Evolutionary conservation across 495 filamentous ascomycete genomes (phyloP).

Genomic region (Beverwykella pulmonaria): DNA sequence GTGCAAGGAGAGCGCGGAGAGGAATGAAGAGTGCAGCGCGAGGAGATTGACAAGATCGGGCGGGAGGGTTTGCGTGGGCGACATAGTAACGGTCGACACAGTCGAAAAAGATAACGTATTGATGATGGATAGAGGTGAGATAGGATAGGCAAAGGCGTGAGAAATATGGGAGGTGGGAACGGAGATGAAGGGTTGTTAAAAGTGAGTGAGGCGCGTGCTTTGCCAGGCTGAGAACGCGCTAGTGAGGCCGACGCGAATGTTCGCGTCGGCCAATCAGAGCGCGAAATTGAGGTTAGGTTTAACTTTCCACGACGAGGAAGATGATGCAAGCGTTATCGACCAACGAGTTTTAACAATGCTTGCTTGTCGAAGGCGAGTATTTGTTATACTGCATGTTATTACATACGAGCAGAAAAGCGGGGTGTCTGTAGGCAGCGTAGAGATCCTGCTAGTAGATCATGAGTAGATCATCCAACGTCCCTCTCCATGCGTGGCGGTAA

Average conservation of each 20-base stretch:
- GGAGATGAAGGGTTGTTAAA: not conserved
- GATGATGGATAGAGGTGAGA: conserved; percentile 5
- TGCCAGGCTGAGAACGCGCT: not conserved
- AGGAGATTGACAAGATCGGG: conserved; percentile 59
- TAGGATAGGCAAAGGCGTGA: conserved; percentile 18
- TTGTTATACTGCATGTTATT: too few species aligned
- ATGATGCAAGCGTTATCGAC: not conserved
- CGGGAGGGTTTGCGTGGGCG: conserved; percentile 40
- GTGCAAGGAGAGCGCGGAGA: conserved; percentile 61
- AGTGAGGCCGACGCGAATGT: conserved; percentile 11
- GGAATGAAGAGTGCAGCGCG: conserved; percentile 59
- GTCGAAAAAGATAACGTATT: not conserved
- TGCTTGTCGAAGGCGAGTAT: too few species aligned
- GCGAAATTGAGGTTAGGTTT: not conserved
- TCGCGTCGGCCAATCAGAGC: conserved; percentile 25
- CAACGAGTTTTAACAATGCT: not conserved
- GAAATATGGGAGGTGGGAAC: conserved; percentile 27
- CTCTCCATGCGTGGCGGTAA: too few species aligned
- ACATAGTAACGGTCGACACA: conserved; percentile 23
- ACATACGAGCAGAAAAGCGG: too few species aligned
- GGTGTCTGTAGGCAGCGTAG: too few species aligned
- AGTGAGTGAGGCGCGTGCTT: conserved; percentile 6
- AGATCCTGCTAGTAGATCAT: too few species aligned
- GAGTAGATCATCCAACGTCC: too few species aligned
- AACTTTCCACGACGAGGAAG: not conserved